Conservation (phyloP, 1,139 yeast genomes). For the Kodamaea ohmeri region DNA sequence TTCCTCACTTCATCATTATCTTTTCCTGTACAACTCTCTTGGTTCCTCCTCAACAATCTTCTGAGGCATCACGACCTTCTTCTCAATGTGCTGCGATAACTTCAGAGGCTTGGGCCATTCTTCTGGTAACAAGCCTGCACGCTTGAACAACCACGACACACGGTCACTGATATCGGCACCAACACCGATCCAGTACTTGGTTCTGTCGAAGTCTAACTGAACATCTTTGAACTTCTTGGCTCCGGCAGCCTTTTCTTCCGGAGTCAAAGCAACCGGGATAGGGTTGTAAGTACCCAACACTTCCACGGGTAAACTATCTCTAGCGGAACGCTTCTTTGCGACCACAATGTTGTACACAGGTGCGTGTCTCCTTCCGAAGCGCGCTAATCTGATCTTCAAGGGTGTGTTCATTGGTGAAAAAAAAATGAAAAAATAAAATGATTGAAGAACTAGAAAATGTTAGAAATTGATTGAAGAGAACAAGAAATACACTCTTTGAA, state of each 20-base stretch:
- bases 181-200: conserved; percentile 97
- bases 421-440: not conserved
- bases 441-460: not conserved
- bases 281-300: conserved; percentile 95
- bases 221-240: conserved; percentile 72
- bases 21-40: conserved; percentile 33
- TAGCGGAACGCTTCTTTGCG: conserved; percentile 66
- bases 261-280: conserved; percentile 65
- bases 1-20: conserved; percentile 17
- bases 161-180: conserved; percentile 96
- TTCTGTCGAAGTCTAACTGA: conserved; percentile 78
- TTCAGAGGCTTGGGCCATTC: conserved; percentile 59
- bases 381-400: conserved; percentile 77
- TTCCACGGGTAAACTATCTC: conserved; percentile 87
- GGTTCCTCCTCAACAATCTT: conserved; percentile 32
- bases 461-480: too few relatives aligned
- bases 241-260: conserved; percentile 52
- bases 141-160: conserved; percentile 72
- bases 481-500: too few relatives aligned
- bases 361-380: conserved; percentile 85
- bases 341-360: conserved; percentile 94
- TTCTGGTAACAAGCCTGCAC: conserved; percentile 73
- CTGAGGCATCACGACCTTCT: conserved; percentile 28
- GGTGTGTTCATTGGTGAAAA: conserved; percentile 14
- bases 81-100: conserved; percentile 34